phyloP scores from a whole-genome alignment of 164 flowering plant species.

The Paratinospora sagittata region DNA sequence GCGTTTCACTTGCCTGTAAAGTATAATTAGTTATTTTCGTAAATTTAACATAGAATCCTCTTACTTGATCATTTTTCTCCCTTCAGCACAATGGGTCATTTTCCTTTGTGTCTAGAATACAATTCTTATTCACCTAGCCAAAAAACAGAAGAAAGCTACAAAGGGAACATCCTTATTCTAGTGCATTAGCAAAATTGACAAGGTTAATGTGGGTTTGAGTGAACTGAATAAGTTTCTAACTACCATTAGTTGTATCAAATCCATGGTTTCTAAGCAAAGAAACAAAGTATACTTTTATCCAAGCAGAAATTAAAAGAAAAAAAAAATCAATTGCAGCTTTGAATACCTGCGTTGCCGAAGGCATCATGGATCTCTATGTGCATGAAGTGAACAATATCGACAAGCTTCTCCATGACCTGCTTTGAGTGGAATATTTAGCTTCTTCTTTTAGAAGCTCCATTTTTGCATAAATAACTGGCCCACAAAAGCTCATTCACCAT shows the following conservation, averaged over 20 bases:
- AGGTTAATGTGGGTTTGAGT: not conserved
- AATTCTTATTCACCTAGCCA: no score
- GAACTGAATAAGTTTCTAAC: not conserved
- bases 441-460: not conserved
- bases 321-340: not conserved
- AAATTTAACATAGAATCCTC: no score
- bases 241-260: not conserved
- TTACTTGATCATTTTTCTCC: no score
- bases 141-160: not conserved
- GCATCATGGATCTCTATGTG: slow-evolving; percentile 77
- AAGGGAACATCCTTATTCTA: not conserved
- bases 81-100: no score
- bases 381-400: slow-evolving; percentile 76
- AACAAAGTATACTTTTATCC: not conserved
- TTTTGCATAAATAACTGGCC: not conserved
- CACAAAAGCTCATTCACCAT: not conserved
- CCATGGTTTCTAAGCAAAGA: not conserved
- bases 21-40: no score
- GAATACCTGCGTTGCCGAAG: slow-evolving; percentile 67
- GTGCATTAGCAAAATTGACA: not conserved
- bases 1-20: no score
- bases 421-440: slow-evolving; percentile 5
- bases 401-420: slow-evolving; percentile 96
- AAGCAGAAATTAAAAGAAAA: not conserved
- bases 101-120: no score